phyloP scores from a whole-genome alignment of 805 yeast genomes.

The Spathaspora hagerdaliae region DNA sequence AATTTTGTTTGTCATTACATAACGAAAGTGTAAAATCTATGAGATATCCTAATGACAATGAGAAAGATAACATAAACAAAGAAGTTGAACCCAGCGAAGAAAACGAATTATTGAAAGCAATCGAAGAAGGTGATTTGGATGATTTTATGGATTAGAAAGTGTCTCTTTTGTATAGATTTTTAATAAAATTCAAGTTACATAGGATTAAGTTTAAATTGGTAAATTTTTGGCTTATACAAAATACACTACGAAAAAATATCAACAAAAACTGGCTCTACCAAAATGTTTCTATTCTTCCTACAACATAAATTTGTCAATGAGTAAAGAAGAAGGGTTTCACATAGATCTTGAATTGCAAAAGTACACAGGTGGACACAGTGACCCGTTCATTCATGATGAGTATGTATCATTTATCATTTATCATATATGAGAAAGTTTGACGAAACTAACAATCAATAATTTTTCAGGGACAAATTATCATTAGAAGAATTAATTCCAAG shows the following conservation, averaged over 20 bases:
- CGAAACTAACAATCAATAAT: not conserved
- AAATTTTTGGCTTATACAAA: no score
- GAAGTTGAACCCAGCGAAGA: slow-evolving; percentile 36
- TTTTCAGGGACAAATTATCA: slow-evolving; percentile 36
- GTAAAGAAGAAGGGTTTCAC: slow-evolving; percentile 7
- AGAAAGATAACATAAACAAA: slow-evolving; percentile 25
- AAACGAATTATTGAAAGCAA: slow-evolving; percentile 41
- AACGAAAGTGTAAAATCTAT: slow-evolving; percentile 91
- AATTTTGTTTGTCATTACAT: slow-evolving; percentile 84
- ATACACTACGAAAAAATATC: no score
- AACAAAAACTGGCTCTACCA: no score
- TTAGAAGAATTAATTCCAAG: slow-evolving; percentile 56
- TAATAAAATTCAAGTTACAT: no score
- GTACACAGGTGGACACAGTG: slow-evolving; percentile 22
- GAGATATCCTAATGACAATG: slow-evolving; percentile 69
- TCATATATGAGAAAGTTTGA: not conserved
- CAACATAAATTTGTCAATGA: not conserved
- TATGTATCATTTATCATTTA: slow-evolving; percentile 15
- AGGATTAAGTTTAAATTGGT: no score
- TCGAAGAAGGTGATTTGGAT: slow-evolving; percentile 54
- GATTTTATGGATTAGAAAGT: slow-evolving; percentile 40
- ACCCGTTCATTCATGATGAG: slow-evolving; percentile 39
- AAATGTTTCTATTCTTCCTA: no score
- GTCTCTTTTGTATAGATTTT: no score
- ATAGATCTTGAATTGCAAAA: slow-evolving; percentile 25